Evolutionary conservation across 139 green algal genomes (phyloP).

Genomic region (Monoraphidium neglectum): DNA sequence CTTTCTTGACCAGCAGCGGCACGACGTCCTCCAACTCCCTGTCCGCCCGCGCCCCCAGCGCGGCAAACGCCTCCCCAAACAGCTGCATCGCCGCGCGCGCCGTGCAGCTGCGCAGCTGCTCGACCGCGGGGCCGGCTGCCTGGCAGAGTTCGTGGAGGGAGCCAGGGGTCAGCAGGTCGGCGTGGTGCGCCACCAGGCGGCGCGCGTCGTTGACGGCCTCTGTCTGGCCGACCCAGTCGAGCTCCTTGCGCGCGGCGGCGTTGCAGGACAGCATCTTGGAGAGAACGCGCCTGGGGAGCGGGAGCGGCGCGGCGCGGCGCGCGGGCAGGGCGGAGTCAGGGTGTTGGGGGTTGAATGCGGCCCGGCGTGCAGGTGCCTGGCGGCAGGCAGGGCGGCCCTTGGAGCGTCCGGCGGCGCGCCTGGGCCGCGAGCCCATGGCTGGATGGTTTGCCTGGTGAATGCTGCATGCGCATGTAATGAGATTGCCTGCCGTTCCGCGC

Average conservation of each 20-base stretch:
- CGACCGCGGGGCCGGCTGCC: conserved; percentile 60
- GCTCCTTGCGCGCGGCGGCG: conserved; percentile 71
- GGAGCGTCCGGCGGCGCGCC: not conserved
- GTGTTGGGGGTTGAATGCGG: no score
- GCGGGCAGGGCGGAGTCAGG: no score
- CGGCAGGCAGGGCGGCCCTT: not conserved
- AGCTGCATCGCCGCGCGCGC: conserved; percentile 66
- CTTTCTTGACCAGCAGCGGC: conserved; percentile 78
- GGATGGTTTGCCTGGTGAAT: not conserved
- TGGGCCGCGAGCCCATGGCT: not conserved
- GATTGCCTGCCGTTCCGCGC: not conserved
- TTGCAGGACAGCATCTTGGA: conserved; percentile 59
- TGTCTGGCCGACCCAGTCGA: conserved; percentile 84
- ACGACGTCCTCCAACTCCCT: conserved; percentile 79
- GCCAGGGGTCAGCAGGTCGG: conserved; percentile 27
- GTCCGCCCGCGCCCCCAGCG: conserved; percentile 58
- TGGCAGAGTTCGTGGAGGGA: conserved; percentile 66
- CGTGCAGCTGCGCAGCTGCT: conserved; percentile 71
- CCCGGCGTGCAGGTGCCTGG: not conserved
- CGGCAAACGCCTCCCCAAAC: conserved; percentile 67
- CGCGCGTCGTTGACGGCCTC: conserved; percentile 69
- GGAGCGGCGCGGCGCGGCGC: no score
- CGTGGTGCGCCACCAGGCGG: conserved; percentile 70
- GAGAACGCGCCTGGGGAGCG: conserved; percentile 32
- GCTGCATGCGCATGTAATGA: not conserved